Conservation (phyloP, 352 stramenopile species). For the Phytophthora sojae region DNA sequence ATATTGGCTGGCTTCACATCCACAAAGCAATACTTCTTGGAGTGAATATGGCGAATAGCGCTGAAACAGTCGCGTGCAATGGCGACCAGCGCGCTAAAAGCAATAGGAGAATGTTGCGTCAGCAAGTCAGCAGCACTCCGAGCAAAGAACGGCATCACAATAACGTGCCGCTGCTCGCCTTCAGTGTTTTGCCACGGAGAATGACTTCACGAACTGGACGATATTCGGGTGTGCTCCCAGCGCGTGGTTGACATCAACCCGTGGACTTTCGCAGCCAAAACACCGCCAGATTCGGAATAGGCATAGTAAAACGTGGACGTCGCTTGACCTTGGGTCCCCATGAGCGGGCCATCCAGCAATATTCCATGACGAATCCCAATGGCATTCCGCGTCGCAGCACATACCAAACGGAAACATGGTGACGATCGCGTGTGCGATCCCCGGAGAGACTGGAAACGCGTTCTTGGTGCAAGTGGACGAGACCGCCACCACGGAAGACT, state of each 20-base stretch:
- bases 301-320: not conserved
- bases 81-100: not conserved
- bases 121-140: constrained; percentile 8
- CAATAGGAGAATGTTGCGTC: not conserved
- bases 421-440: too few relatives aligned
- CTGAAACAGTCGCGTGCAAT: constrained; percentile 8
- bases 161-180: constrained; percentile 3
- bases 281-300: constrained; percentile 7
- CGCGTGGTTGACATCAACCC: not conserved
- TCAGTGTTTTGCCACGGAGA: not conserved
- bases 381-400: not conserved
- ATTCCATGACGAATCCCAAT: constrained; percentile 1
- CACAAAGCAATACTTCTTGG: constrained; percentile 10
- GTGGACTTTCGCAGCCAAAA: too few relatives aligned
- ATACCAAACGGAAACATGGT: too few relatives aligned
- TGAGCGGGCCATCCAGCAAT: constrained; percentile 3
- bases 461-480: too few relatives aligned
- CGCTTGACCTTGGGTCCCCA: not conserved
- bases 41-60: constrained; percentile 6
- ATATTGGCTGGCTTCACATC: constrained; percentile 13
- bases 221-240: not conserved
- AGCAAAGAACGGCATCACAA: constrained; percentile 19
- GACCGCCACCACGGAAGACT: too few relatives aligned
- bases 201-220: constrained; percentile 3
- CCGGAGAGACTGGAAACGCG: too few relatives aligned